A percentile compares a stretch with the other conserved stretches of the same genome.
Conservation (phyloP, 140 eudicot genomes). For the Stevia rebaudiana region DNA sequence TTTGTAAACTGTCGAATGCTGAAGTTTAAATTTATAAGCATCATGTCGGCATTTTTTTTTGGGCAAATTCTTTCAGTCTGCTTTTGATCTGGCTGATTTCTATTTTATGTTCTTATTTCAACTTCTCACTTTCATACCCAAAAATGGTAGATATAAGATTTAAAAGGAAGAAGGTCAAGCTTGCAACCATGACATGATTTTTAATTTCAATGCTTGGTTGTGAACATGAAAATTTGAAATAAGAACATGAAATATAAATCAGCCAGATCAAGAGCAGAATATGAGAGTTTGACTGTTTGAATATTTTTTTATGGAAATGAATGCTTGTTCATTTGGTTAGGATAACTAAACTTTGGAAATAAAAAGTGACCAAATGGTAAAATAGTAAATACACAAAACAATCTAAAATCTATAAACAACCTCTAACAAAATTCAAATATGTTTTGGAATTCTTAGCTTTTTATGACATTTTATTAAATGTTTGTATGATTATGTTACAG, state of each 20-base stretch:
- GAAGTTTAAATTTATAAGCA: background rate
- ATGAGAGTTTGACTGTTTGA: background rate
- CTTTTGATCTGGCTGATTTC: constrained; percentile 11
- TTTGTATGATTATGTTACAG: constrained; percentile 37
- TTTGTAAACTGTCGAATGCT: constrained; percentile 1
- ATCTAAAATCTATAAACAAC: background rate
- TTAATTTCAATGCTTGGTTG: background rate
- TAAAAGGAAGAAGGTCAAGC: background rate
- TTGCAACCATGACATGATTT: background rate
- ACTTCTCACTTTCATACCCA: background rate
- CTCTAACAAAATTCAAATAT: background rate
- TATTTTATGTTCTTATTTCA: background rate
- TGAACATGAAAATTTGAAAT: background rate
- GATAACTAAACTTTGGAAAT: constrained; percentile 1
- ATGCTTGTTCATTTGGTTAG: background rate
- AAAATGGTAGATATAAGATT: background rate
- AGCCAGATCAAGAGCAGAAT: constrained; percentile 11
- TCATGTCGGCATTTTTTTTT: background rate
- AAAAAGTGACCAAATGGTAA: background rate
- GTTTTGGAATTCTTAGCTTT: background rate
- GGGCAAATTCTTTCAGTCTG: background rate
- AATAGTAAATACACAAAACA: background rate
- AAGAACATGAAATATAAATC: background rate
- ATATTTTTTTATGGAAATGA: background rate
- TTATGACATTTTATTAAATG: background rate